These are phyloP conservation scores for Paxillus ammoniavirescens DNA, from an alignment of 768 basidiomycete species.

Conservation along the genomic window DNA sequence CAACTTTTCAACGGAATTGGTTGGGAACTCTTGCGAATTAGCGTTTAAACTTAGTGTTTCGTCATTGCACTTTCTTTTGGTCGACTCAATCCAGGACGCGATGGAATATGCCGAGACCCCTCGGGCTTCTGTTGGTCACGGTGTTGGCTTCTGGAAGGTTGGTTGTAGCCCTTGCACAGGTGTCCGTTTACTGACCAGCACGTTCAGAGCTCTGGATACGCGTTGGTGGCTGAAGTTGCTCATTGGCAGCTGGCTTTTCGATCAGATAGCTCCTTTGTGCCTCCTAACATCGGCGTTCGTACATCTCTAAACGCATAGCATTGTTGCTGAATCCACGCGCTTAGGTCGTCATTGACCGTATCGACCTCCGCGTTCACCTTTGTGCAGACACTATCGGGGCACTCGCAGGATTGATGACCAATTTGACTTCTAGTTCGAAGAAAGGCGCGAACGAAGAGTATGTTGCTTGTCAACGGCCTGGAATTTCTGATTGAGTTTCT, in stretches of 20 bases:
- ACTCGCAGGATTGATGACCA: conserved; percentile 53
- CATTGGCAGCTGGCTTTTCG: conserved; percentile 47
- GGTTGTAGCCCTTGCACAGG: conserved; percentile 16
- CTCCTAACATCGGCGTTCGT: conserved; percentile 41
- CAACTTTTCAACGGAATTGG: conserved; percentile 70
- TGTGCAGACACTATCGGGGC: conserved; percentile 76
- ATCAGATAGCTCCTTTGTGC: conserved; percentile 20
- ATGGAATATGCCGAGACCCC: conserved; percentile 15
- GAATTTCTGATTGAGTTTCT: background rate
- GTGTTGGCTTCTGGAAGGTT: conserved; percentile 68
- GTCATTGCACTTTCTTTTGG: conserved; percentile 49
- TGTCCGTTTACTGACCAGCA: conserved; percentile 3
- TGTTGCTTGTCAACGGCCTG: background rate
- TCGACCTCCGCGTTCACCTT: conserved; percentile 59
- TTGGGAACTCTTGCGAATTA: conserved; percentile 61
- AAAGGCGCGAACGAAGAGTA: conserved; percentile 28
- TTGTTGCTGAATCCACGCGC: conserved; percentile 1
- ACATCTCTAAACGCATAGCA: background rate
- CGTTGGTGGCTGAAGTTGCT: conserved; percentile 58
- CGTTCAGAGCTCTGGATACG: conserved; percentile 61
- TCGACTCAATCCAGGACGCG: conserved; percentile 50
- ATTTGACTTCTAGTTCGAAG: conserved; percentile 46
- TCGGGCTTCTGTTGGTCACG: conserved; percentile 24
- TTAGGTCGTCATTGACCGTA: conserved; percentile 56
- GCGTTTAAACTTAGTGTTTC: conserved; percentile 49